These are phyloP conservation scores for Suillus bovinus DNA, from an alignment of 768 basidiomycete species.

Conservation along the genomic window DNA sequence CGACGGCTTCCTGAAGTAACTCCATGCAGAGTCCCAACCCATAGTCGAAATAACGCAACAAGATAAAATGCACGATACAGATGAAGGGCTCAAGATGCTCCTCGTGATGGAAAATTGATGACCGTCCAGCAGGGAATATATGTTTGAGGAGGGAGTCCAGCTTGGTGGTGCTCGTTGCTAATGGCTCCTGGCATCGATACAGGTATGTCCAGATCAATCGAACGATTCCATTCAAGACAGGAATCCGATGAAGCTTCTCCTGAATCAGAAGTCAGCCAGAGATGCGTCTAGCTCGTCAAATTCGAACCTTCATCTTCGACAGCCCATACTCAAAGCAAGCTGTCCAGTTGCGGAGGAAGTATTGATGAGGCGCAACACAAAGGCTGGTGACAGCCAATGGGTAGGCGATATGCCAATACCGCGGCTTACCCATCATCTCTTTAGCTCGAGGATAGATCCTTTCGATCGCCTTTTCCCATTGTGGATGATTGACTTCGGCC, in stretches of 20 bases:
- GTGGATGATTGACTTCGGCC: constrained; percentile 93
- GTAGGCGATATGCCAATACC: constrained; percentile 88
- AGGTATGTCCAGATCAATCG: constrained; percentile 93
- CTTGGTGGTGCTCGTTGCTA: constrained; percentile 77
- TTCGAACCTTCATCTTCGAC: constrained; percentile 74
- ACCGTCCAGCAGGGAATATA: constrained; percentile 76
- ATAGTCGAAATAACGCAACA: constrained; percentile 82
- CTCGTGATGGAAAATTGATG: constrained; percentile 63
- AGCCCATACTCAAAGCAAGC: constrained; percentile 70
- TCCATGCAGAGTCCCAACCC: constrained; percentile 82
- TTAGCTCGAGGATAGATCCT: constrained; percentile 77
- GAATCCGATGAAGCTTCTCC: constrained; percentile 74
- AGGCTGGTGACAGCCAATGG: constrained; percentile 81
- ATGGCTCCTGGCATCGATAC: constrained; percentile 87
- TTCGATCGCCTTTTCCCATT: constrained; percentile 92
- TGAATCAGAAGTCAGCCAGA: constrained; percentile 31
- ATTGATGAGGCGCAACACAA: constrained; percentile 84
- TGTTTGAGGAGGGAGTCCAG: constrained; percentile 73
- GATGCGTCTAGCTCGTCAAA: not conserved
- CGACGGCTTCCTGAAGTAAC: constrained; percentile 68
- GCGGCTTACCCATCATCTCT: constrained; percentile 84
- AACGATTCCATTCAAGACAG: constrained; percentile 78
- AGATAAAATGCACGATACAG: constrained; percentile 78
- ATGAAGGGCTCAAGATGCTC: constrained; percentile 77
- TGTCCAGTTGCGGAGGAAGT: constrained; percentile 83